A percentile compares a stretch with the other conserved stretches of the same genome.
Evolutionary conservation across 257 asterid species (phyloP).

Genomic region (Avicennia marina): DNA sequence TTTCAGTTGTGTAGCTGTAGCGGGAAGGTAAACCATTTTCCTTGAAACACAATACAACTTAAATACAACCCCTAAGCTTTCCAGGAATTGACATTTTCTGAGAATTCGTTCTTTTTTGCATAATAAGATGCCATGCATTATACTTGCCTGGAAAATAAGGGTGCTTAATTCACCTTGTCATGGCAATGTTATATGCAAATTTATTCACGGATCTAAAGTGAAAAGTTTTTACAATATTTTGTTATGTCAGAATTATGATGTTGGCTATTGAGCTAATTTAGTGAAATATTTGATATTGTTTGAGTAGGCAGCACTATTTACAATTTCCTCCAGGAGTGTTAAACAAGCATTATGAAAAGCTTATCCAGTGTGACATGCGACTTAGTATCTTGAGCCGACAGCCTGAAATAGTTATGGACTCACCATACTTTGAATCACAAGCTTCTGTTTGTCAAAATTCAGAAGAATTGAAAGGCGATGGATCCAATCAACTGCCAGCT

Average conservation of each 20-base stretch:
- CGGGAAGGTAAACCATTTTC: too few species aligned
- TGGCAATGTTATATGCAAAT: too few species aligned
- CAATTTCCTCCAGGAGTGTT: constrained; percentile 65
- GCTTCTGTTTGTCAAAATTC: constrained; percentile 35
- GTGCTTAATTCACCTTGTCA: too few species aligned
- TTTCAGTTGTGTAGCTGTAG: too few species aligned
- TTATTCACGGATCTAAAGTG: too few species aligned
- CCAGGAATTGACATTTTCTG: too few species aligned
- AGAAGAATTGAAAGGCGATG: constrained; percentile 37
- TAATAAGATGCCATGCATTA: too few species aligned
- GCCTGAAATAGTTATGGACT: constrained; percentile 42
- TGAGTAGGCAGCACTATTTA: constrained; percentile 60
- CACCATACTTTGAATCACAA: constrained; percentile 54
- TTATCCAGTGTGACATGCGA: constrained; percentile 64
- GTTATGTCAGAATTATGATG: not conserved
- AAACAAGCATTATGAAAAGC: constrained; percentile 76
- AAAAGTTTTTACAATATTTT: not conserved
- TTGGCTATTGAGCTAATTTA: constrained; percentile 9
- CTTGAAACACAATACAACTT: too few species aligned
- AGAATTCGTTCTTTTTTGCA: too few species aligned
- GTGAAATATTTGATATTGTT: constrained; percentile 18
- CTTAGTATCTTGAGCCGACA: constrained; percentile 59
- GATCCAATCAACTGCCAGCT: constrained; percentile 21
- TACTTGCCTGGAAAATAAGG: too few species aligned
- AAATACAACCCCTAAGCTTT: too few species aligned